phyloP scores from a whole-genome alignment of 176 grass and related monocot genomes.

The Urochloa ruziziensis region DNA sequence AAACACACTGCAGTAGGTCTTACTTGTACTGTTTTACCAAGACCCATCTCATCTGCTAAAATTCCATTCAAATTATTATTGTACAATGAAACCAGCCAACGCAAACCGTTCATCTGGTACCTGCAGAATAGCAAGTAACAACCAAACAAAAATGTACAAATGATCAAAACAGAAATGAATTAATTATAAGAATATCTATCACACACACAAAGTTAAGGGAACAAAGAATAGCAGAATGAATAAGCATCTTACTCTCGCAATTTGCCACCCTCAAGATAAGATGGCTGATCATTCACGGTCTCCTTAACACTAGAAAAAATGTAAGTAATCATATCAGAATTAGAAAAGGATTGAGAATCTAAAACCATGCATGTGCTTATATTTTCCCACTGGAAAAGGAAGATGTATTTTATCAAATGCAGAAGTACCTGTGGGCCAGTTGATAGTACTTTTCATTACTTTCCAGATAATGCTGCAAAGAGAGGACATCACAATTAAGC shows the following conservation, averaged over 20 bases:
- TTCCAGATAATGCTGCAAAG: constrained; percentile 94
- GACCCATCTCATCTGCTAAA: constrained; percentile 99
- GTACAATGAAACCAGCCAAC: constrained; percentile 99
- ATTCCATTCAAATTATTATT: constrained; percentile 99
- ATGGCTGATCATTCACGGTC: constrained; percentile 78
- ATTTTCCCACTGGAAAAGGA: neutral
- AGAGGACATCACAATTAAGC: constrained; percentile 39
- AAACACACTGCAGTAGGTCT: constrained; percentile 32
- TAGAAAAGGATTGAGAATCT: constrained; percentile 13
- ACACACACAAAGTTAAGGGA: neutral
- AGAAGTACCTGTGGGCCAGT: constrained; percentile 85
- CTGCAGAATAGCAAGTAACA: constrained; percentile 44
- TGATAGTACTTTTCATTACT: constrained; percentile 99
- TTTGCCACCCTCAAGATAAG: constrained; percentile 84
- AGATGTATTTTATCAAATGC: constrained; percentile 19
- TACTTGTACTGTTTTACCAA: constrained; percentile 99
- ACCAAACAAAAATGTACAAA: constrained; percentile 19
- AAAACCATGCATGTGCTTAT: constrained; percentile 10
- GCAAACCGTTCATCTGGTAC: constrained; percentile 98
- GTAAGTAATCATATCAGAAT: constrained; percentile 37
- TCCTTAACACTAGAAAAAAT: constrained; percentile 85
- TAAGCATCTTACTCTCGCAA: constrained; percentile 82
- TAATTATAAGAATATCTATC: neutral
- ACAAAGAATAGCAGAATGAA: neutral
- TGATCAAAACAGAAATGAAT: constrained; percentile 3